phyloP scores from a whole-genome alignment of 352 stramenopile genomes.

The Globisporangium takayamanum region DNA sequence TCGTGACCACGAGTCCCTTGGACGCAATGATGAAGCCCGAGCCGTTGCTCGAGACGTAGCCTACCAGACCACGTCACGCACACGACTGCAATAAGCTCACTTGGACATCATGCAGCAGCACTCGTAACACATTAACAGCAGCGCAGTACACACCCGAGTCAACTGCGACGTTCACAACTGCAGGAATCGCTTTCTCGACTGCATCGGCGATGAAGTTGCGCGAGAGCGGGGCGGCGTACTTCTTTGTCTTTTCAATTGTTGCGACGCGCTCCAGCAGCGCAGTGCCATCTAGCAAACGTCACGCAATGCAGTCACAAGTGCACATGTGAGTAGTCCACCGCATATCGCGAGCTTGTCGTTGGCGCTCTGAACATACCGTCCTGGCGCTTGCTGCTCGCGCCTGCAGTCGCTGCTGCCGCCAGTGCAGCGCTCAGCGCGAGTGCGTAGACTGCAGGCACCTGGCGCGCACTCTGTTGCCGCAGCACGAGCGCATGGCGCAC shows the following conservation, averaged over 20 bases:
- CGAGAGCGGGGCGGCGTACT: conserved; percentile 25
- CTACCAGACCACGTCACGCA: conserved; percentile 11
- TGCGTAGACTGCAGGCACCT: conserved; percentile 4
- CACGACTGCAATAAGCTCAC: background rate
- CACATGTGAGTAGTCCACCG: background rate
- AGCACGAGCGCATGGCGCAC: conserved; percentile 1
- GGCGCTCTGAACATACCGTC: background rate
- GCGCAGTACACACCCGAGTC: conserved; percentile 32
- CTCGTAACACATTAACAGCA: background rate
- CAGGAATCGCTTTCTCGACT: conserved; percentile 82
- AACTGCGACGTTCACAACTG: conserved; percentile 86
- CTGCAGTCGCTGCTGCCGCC: background rate
- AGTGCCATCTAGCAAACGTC: conserved; percentile 11
- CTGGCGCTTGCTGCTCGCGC: conserved; percentile 7
- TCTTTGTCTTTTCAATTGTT: background rate
- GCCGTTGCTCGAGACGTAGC: conserved; percentile 73
- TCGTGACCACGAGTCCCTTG: conserved; percentile 89
- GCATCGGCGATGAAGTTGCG: conserved; percentile 88
- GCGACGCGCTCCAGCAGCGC: conserved; percentile 18
- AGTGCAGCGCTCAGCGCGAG: background rate
- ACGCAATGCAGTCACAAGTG: background rate
- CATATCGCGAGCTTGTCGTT: background rate
- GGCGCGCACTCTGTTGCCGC: background rate
- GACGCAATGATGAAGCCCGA: conserved; percentile 90
- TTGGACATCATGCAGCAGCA: conserved; percentile 1